These are phyloP conservation scores for Penicillium sp. DNA, from an alignment of 2,329 filamentous ascomycete species.

Conservation along the genomic window DNA sequence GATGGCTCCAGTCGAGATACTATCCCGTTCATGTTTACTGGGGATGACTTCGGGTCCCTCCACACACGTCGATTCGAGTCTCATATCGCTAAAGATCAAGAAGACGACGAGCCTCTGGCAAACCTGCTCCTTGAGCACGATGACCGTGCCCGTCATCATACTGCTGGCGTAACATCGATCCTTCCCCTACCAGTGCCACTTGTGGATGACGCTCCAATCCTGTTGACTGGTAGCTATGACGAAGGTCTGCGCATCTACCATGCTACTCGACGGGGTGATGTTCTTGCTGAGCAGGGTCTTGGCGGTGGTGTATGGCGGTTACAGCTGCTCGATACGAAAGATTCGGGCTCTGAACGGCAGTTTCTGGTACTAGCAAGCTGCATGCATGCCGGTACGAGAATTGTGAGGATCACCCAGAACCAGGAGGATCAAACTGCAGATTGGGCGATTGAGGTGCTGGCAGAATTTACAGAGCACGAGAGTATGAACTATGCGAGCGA, in stretches of 20 bases:
- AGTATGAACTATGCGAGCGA: conserved; percentile 96
- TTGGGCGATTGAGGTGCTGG: conserved; percentile 67
- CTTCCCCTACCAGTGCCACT: conserved; percentile 61
- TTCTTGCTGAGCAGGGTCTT: conserved; percentile 67
- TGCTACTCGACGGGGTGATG: conserved; percentile 41
- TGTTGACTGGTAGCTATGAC: conserved; percentile 91
- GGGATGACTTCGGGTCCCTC: conserved; percentile 42
- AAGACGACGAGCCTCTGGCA: conserved; percentile 19
- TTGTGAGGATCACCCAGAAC: conserved; percentile 54
- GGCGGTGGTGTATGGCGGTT: conserved; percentile 86
- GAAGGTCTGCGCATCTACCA: conserved; percentile 70
- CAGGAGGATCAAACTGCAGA: conserved; percentile 34
- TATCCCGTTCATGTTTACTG: conserved; percentile 38
- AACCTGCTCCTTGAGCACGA: conserved; percentile 30
- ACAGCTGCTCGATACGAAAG: conserved; percentile 51
- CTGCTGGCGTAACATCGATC: conserved; percentile 86
- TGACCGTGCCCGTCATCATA: conserved; percentile 62
- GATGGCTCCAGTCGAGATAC: not conserved
- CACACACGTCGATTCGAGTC: conserved; percentile 33
- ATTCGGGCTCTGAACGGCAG: conserved; percentile 15
- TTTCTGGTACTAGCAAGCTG: conserved; percentile 76
- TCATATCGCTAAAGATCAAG: conserved; percentile 18
- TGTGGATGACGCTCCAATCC: conserved; percentile 53
- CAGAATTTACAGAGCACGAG: conserved; percentile 77
- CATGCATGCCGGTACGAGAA: conserved; percentile 82